Evolutionary conservation across 2,329 filamentous ascomycete genomes (phyloP).

Genomic region (Neofusicoccum parvum): DNA sequence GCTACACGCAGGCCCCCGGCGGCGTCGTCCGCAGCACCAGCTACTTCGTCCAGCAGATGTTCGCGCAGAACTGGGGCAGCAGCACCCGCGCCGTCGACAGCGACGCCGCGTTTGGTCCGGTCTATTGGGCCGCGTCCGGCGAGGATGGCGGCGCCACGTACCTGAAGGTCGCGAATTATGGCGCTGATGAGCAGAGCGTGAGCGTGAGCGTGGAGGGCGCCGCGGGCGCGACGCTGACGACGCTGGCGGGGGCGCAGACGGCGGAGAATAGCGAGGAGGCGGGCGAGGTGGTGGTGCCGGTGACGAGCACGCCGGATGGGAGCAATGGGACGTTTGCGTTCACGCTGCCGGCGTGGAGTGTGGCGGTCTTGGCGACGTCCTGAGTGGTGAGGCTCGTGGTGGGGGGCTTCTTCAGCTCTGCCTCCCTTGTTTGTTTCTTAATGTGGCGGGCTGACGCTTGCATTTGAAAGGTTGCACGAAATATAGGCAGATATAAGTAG

Average conservation of each 20-base stretch:
- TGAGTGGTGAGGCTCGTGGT: too few species aligned
- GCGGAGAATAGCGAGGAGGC: neutral
- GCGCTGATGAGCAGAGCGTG: neutral
- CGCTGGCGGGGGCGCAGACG: neutral
- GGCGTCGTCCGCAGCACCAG: slow-evolving; percentile 4
- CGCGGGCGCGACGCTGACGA: neutral
- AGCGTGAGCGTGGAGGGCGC: slow-evolving; percentile 1
- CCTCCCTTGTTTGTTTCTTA: too few species aligned
- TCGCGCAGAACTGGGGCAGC: slow-evolving; percentile 1
- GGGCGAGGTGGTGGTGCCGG: neutral
- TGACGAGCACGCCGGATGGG: neutral
- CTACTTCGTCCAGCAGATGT: slow-evolving; percentile 20
- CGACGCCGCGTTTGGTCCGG: slow-evolving; percentile 3
- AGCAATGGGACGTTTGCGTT: neutral
- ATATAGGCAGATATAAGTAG: too few species aligned
- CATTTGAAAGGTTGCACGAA: too few species aligned
- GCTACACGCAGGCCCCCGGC: neutral
- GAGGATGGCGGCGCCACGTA: neutral
- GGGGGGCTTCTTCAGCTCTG: too few species aligned
- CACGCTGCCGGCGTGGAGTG: slow-evolving; percentile 12
- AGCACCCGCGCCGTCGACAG: neutral
- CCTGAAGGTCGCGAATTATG: slow-evolving; percentile 21
- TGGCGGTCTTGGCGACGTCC: slow-evolving; percentile 32
- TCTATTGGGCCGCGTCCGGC: slow-evolving; percentile 6
- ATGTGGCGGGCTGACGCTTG: too few species aligned